Evolutionary conservation across 805 yeast species (phyloP).

Genomic region (Cyberlindnera americana): DNA sequence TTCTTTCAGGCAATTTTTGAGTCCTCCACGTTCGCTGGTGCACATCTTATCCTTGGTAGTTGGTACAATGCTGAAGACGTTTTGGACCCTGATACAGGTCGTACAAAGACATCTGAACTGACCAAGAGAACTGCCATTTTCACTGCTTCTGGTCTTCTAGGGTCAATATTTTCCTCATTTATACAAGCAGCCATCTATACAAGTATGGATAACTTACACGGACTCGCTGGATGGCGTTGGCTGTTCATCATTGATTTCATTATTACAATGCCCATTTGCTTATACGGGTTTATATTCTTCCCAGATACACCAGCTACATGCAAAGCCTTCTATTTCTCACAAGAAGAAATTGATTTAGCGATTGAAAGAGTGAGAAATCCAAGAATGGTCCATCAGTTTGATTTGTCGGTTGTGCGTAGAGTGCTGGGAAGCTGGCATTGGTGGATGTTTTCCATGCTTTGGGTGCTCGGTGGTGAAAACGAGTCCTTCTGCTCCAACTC

Average conservation of each 20-base stretch:
- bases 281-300: constrained; percentile 54
- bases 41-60: constrained; percentile 50
- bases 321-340: constrained; percentile 35
- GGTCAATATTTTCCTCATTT: constrained; percentile 52
- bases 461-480: constrained; percentile 50
- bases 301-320: constrained; percentile 58
- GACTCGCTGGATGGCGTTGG: constrained; percentile 63
- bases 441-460: constrained; percentile 50
- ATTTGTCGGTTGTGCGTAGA: constrained; percentile 36
- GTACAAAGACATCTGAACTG: constrained; percentile 35
- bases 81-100: constrained; percentile 23
- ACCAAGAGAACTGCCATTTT: constrained; percentile 51
- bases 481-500: constrained; percentile 44
- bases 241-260: constrained; percentile 60
- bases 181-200: constrained; percentile 53
- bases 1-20: constrained; percentile 63
- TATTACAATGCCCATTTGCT: constrained; percentile 52
- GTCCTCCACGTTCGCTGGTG: constrained; percentile 52
- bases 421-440: constrained; percentile 53
- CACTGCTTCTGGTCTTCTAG: constrained; percentile 51
- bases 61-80: constrained; percentile 44
- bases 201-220: constrained; percentile 39
- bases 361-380: constrained; percentile 39
- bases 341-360: constrained; percentile 40
- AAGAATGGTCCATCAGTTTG: constrained; percentile 35